A percentile compares a stretch with the other conserved stretches of the same genome.
Evolutionary conservation across 2,329 filamentous ascomycete species (phyloP).

Genomic region (Colletotrichum sp.): DNA sequence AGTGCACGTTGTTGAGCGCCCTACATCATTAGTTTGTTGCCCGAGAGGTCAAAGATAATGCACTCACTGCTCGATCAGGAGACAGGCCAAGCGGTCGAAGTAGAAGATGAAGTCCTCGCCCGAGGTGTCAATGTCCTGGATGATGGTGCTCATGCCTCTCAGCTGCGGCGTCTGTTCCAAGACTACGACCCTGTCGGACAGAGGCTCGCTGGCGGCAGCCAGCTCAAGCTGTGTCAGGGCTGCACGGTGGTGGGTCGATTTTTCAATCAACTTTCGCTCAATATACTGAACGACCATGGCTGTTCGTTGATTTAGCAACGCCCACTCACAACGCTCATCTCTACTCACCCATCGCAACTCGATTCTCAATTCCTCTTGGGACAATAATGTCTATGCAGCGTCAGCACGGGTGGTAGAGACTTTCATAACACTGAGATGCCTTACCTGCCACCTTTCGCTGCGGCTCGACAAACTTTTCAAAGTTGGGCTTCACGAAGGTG

Average conservation of each 20-base stretch:
- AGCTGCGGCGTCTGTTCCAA: constrained; percentile 82
- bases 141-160: constrained; percentile 86
- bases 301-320: constrained; percentile 33
- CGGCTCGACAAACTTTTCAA: constrained; percentile 90
- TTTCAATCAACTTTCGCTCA: constrained; percentile 82
- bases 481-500: constrained; percentile 93
- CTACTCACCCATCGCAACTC: constrained; percentile 79
- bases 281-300: constrained; percentile 95
- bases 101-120: constrained; percentile 97
- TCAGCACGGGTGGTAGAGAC: constrained; percentile 12
- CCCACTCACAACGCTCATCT: neutral
- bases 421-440: neutral
- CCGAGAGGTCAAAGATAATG: too few species aligned
- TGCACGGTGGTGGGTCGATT: constrained; percentile 82
- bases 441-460: constrained; percentile 84
- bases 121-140: constrained; percentile 79
- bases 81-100: constrained; percentile 86
- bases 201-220: constrained; percentile 71
- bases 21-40: constrained; percentile 42
- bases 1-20: constrained; percentile 79
- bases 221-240: constrained; percentile 79
- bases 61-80: constrained; percentile 78
- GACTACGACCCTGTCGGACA: constrained; percentile 77
- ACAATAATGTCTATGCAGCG: constrained; percentile 79
- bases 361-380: constrained; percentile 92